Evolutionary conservation across 805 yeast species (phyloP), one percentile per base, ranked within the genome.

Genomic region (Groenewaldozyma tartarivorans): DNA sequence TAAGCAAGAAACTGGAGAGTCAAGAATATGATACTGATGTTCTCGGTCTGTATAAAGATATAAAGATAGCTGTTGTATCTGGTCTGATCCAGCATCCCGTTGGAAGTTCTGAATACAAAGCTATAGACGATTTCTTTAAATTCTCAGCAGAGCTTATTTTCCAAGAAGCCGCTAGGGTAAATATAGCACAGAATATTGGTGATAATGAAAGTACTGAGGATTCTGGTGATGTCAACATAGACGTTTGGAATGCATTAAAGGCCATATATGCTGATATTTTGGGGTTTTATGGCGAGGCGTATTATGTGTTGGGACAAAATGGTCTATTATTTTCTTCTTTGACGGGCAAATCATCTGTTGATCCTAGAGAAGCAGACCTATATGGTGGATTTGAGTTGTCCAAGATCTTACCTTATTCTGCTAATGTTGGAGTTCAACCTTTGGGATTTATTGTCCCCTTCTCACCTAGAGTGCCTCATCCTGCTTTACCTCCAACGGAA

Each of bases 271-370:
- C 79, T 49, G 78, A 74, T 51, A 80, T 82, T 63, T 75, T 74
- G 51, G 78, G 82, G 52, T 84, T 92, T 88, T 86, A 85, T 55
- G 95, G 95, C 66, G 92, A 88, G 58, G 75, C 87, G 0, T 69
- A 73, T 46, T 73, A 70, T 44, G 59, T 79, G 26, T 61, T 74
- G 6, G 76, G 81, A 3, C 72, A 74, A 16, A 72, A 73, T 33
- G 86, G 79, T 32, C 94, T 96, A 11, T 66, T 92, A 38, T 90
- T 92, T 56, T 72, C 95, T 4, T 80, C 95, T 0, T 61, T 80
- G 29, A 69, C 74, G 26, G 70, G 74, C 21, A 81, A 76, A 52
- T 84, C 96, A 0, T 64, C 72, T 17, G 61, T 87, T 39, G 97
- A 92, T 56, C 74, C 79, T 35, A 75, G 95, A 46, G 78, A 76